Base-by-base conservation (phyloP, 768 basidiomycete species). In the Chalciporus piperatus region DNA sequence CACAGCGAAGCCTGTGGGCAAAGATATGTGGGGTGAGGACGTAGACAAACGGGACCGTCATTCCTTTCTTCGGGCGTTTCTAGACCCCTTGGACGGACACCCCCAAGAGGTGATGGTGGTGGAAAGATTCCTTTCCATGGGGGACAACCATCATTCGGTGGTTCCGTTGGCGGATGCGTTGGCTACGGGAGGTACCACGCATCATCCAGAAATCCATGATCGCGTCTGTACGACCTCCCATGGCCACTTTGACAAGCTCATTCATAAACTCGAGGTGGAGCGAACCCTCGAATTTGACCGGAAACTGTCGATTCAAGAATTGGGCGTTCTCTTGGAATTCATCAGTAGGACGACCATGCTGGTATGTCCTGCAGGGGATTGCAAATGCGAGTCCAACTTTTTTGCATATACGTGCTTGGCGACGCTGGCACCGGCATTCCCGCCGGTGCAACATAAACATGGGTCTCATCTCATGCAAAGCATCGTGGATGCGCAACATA, bases 101-200 rank as follows among this genome's bases (percentile, higher is more conserved):
- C 32, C 30, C 0, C 46, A 44, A 9, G 51, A 56, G 2, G 41
- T 41, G 0, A 13, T 62, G 1, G 46, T 62, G 5, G 30, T 62
- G 6, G 57, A 62, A 41, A 52, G 60, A 2, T 50, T 62, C 7
- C 51, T 62, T 16, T 59, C 60, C 4, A 40, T 49, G 0, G 33
- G 33, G 14, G 33, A 33, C 14, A 33, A 33, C 33, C 33, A 41
- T n/a, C 51, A 51, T 20, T 52, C 51, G 1, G 3, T 11, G 14
- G n/a, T 9, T 27, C 23, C 16, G 38, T 10, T 9, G 57, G 53
- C 13, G 37, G 32, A 3, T 10, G 30, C 17, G 1, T 45, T 44
- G 5, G 37, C 42, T 1, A 9, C 11, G 0, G 49, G 56, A 0
- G 53, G 51, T 0, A 55, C 44, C 0, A 17, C 58, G 6, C 37